These are phyloP conservation scores for Xanthoconium separans DNA, from an alignment of 1,284 basidiomycete genomes.

Conservation along the genomic window DNA sequence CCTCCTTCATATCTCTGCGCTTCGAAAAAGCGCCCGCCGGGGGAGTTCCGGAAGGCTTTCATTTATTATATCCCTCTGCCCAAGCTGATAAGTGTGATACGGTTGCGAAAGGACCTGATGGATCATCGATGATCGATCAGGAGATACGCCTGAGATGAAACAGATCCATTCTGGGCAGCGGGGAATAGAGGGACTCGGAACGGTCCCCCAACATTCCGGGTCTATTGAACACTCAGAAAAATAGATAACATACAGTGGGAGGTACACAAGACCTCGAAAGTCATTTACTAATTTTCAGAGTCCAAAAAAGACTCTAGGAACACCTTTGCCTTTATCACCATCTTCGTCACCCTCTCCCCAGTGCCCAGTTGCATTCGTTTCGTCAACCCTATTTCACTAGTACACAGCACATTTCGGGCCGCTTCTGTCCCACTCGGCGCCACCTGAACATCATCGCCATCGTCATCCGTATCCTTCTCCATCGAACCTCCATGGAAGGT, in stretches of 20 bases:
- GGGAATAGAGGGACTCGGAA: conserved; percentile 7
- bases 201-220: too few relatives aligned
- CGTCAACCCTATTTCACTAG: conserved; percentile 6
- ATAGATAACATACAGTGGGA: too few relatives aligned
- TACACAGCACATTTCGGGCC: conserved; percentile 1
- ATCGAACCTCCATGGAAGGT: conserved; percentile 1
- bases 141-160: not conserved
- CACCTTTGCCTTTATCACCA: conserved; percentile 12
- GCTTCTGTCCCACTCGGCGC: not conserved
- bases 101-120: not conserved
- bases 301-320: not conserved
- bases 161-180: not conserved
- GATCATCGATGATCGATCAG: too few relatives aligned
- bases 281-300: not conserved
- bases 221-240: too few relatives aligned
- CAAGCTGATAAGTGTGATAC: not conserved
- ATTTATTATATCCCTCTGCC: not conserved
- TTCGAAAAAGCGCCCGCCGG: not conserved
- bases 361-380: conserved; percentile 1
- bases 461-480: conserved; percentile 6
- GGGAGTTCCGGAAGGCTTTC: not conserved
- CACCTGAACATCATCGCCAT: not conserved
- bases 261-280: too few relatives aligned
- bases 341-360: not conserved
- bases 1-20: not conserved